Percentiles rank a stretch among this genome's conserved stretches.
Evolutionary conservation across 495 filamentous ascomycete genomes (phyloP).

Genomic region (Xylaria nigripes): DNA sequence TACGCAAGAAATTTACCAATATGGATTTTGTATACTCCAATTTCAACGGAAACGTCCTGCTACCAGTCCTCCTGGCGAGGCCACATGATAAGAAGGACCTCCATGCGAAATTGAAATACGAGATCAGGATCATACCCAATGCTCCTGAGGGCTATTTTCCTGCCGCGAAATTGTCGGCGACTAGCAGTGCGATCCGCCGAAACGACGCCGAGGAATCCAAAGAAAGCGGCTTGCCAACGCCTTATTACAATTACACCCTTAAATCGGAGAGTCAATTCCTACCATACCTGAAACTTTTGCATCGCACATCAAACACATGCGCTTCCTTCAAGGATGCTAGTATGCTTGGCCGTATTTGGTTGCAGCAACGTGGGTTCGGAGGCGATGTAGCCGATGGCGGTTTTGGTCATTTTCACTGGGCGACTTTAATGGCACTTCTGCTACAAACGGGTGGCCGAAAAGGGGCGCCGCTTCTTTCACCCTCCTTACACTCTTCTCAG

Average conservation of each 20-base stretch:
- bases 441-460: constrained; percentile 65
- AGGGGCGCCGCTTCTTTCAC: constrained; percentile 60
- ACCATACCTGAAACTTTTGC: constrained; percentile 63
- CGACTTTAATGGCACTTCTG: constrained; percentile 65
- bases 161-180: constrained; percentile 55
- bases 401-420: constrained; percentile 92
- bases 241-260: constrained; percentile 84
- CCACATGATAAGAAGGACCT: constrained; percentile 1
- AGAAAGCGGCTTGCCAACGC: constrained; percentile 48
- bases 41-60: constrained; percentile 68
- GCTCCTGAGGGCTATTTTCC: constrained; percentile 59
- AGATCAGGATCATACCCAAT: constrained; percentile 72
- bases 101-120: constrained; percentile 32
- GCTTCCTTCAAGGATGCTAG: constrained; percentile 72
- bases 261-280: constrained; percentile 66
- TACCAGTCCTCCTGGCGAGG: constrained; percentile 58
- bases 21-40: constrained; percentile 55
- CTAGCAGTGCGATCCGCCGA: constrained; percentile 61
- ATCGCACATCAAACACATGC: constrained; percentile 56
- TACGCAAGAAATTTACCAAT: constrained; percentile 49
- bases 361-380: constrained; percentile 76
- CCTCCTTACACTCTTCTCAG: constrained; percentile 82
- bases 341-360: constrained; percentile 77
- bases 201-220: constrained; percentile 26
- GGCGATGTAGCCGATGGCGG: constrained; percentile 63